Evolutionary conservation across 73 alveolate genomes (phyloP).

Genomic region (Paramecium caudatum): DNA sequence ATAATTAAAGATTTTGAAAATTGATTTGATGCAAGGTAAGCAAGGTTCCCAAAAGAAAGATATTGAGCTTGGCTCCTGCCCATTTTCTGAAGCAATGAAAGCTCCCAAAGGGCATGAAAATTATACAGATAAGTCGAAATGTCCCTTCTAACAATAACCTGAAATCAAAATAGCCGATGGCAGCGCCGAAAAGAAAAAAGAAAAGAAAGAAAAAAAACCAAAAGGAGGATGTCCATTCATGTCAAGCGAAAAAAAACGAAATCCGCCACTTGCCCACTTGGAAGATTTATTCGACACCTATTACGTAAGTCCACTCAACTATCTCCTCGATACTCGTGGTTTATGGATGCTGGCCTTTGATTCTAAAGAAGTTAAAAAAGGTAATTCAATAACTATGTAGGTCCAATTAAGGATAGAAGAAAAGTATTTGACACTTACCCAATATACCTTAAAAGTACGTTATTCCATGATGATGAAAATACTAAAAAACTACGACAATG

Average conservation of each 20-base stretch:
- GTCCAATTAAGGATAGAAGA: constrained; percentile 75
- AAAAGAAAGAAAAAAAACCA: constrained; percentile 76
- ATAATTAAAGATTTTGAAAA: constrained; percentile 48
- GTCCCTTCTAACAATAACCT: constrained; percentile 61
- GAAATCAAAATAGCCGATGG: constrained; percentile 75
- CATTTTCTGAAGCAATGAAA: constrained; percentile 60
- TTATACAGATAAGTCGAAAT: constrained; percentile 52
- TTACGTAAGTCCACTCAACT: constrained; percentile 69
- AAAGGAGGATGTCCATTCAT: constrained; percentile 78
- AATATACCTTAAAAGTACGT: constrained; percentile 68
- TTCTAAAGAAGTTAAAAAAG: constrained; percentile 66
- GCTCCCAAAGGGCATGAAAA: constrained; percentile 58
- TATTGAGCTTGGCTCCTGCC: constrained; percentile 54
- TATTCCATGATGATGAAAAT: constrained; percentile 76
- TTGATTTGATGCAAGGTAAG: constrained; percentile 26
- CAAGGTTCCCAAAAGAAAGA: constrained; percentile 42
- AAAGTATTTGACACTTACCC: constrained; percentile 75
- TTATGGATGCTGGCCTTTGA: constrained; percentile 74
- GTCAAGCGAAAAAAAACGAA: constrained; percentile 73
- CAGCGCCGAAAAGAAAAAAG: constrained; percentile 62
- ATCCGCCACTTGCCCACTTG: constrained; percentile 67
- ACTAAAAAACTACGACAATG: constrained; percentile 67
- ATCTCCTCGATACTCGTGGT: constrained; percentile 73
- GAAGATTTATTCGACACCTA: constrained; percentile 66
- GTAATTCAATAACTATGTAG: constrained; percentile 36